These are phyloP conservation scores for Podospora sp. DNA, from an alignment of 495 filamentous ascomycete genomes.

Conservation along the genomic window DNA sequence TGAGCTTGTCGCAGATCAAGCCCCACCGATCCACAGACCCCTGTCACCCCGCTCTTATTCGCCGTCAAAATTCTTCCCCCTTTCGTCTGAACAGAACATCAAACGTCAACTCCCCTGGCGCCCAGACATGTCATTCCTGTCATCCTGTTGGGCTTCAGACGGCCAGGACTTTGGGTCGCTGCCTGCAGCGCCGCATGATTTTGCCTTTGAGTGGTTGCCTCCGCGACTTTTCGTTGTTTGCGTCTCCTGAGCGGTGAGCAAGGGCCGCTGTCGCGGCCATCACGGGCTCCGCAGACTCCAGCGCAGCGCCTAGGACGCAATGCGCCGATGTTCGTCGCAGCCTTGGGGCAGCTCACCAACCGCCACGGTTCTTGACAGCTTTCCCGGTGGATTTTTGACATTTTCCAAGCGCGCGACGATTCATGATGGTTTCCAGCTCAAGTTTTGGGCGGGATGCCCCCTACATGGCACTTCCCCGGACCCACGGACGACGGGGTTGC, in stretches of 20 bases:
- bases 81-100: not conserved
- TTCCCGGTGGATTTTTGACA: not conserved
- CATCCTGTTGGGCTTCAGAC: not conserved
- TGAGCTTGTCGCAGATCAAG: conserved; percentile 8
- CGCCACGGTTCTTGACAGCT: too few relatives aligned
- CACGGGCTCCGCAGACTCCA: not conserved
- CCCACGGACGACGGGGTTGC: not conserved
- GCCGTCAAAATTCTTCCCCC: not conserved
- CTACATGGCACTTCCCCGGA: not conserved
- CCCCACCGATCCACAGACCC: conserved; percentile 7
- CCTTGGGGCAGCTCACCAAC: not conserved
- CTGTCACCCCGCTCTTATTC: not conserved
- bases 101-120: not conserved
- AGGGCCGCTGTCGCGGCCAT: not conserved
- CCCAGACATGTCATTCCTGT: not conserved
- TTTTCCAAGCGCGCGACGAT: not conserved
- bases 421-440: not conserved
- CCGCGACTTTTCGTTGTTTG: not conserved
- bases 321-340: not conserved
- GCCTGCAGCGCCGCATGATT: not conserved
- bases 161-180: not conserved
- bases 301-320: not conserved
- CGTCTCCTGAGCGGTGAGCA: not conserved
- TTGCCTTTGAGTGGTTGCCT: not conserved
- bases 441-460: not conserved